Percentiles rank a stretch among this genome's conserved stretches.
phyloP scores from a whole-genome alignment of 2,329 filamentous ascomycete genomes.

The Davidsoniella neocaledoniae region DNA sequence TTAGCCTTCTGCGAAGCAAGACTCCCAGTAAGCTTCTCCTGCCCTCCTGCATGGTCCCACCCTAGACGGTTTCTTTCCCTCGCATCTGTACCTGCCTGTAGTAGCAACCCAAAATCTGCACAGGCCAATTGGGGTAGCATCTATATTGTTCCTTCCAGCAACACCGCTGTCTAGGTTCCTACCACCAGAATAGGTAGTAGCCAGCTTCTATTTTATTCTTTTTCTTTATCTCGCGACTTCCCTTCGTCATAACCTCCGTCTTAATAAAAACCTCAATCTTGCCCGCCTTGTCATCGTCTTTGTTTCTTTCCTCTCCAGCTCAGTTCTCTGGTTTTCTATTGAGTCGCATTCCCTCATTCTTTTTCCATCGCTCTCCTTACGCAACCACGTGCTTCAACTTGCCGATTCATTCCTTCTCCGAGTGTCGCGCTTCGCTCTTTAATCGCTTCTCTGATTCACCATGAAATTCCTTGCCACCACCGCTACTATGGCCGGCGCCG shows the following conservation, averaged over 20 bases:
- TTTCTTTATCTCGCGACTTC: neutral
- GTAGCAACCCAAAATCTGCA: neutral
- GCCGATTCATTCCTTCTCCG: too few species aligned
- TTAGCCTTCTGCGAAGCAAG: too few species aligned
- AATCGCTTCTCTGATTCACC: neutral
- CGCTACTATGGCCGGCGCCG: conserved; percentile 10
- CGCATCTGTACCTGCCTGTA: neutral
- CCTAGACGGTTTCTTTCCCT: neutral
- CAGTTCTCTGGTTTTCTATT: neutral
- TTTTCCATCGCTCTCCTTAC: neutral
- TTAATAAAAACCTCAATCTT: too few species aligned
- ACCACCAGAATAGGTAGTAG: conserved; percentile 2
- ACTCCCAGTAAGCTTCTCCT: neutral
- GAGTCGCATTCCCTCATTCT: neutral
- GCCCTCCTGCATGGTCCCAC: conserved; percentile 3
- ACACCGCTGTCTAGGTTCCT: neutral
- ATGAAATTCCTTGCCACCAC: conserved; percentile 10
- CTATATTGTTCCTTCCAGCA: conserved; percentile 6
- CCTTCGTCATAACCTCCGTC: too few species aligned
- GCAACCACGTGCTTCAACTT: neutral
- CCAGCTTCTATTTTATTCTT: neutral
- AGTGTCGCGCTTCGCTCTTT: neutral
- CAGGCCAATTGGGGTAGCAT: neutral
- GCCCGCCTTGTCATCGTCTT: neutral
- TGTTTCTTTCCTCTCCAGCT: conserved; percentile 1